Evolutionary conservation across 129 eudicot genomes (phyloP), one percentile per base, ranked within the genome.

Genomic region (Flaveria brownii): DNA sequence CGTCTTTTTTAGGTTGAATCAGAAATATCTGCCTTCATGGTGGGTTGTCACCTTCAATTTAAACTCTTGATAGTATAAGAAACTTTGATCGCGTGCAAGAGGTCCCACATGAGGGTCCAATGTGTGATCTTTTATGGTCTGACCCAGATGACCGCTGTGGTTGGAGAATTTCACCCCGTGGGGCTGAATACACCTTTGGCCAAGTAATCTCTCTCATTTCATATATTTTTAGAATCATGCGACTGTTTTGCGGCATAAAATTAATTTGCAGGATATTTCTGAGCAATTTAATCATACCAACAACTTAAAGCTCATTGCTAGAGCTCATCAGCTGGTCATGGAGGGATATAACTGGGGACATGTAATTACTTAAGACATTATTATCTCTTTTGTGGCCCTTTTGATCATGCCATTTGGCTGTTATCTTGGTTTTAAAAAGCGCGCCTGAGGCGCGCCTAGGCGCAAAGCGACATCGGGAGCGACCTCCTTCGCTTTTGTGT

Each of bases 301-400:
- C 82, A 80, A 67, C 74, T 74, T 92, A 66, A 92, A 86, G 84
- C 90, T 92, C 61, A 92, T 92, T 86, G 93, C 96, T 36, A 84
- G 97, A 89, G 97, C 97, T 20, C 98, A 92, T 71, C 98, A 90
- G 83, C 86, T 88, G 80, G 98, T 92, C 70, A 92, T 92, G 98
- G 98, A 92, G 82, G 98, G 98, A 77, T 92, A 55, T 64, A 92
- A 92, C 80, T 92, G 96, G 98, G 92, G 89, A 72, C 97, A 92
- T 75, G 96, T 92, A 84, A 83, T 71, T 9, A 55, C 70, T 66
- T 51, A 30, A 30, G 3, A 16, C 61, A 18, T 59, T 43, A 55
- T 28, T 46, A 42, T 69, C 30, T 47, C 25, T 85, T 83, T 39
- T 25, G 13, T 73, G 70, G 30, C 36, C 42, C 30, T 78, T 73